Conservation (phyloP, 495 filamentous ascomycete genomes). For the Trypethelium eluteriae region DNA sequence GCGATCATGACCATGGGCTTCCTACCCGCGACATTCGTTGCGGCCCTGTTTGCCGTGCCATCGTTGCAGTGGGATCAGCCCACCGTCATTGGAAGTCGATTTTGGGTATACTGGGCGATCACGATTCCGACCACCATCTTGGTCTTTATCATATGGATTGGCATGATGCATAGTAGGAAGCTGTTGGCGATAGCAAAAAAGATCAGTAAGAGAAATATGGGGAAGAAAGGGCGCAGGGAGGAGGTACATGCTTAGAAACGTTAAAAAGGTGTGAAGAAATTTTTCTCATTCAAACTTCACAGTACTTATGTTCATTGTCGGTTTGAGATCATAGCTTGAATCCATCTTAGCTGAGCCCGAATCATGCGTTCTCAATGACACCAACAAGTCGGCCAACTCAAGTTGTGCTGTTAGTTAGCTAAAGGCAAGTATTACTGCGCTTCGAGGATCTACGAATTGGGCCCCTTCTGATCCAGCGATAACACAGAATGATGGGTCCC, state of each 20-base stretch:
- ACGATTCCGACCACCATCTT: slow-evolving; percentile 4
- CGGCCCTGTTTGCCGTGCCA: slow-evolving; percentile 16
- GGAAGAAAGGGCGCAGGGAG: slow-evolving; percentile 1
- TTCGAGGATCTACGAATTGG: neutral
- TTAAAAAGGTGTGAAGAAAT: neutral
- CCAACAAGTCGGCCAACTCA: neutral
- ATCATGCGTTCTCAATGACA: slow-evolving; percentile 6
- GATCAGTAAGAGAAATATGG: neutral
- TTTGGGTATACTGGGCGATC: slow-evolving; percentile 37
- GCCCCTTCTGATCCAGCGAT: neutral
- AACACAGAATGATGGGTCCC: neutral
- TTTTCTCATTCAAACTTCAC: slow-evolving; percentile 1
- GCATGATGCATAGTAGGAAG: neutral
- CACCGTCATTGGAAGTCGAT: slow-evolving; percentile 28
- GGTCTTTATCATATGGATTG: slow-evolving; percentile 1
- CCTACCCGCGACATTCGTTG: slow-evolving; percentile 22
- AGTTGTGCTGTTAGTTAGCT: slow-evolving; percentile 3
- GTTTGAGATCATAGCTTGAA: slow-evolving; percentile 4
- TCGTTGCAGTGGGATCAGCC: slow-evolving; percentile 21
- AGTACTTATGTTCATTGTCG: slow-evolving; percentile 3
- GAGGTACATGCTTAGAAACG: slow-evolving; percentile 6
- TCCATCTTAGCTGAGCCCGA: slow-evolving; percentile 9
- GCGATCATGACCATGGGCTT: slow-evolving; percentile 24
- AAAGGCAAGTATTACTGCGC: slow-evolving; percentile 1
- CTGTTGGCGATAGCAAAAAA: slow-evolving; percentile 2